phyloP scores from a whole-genome alignment of 148 eudicot genomes.

The Cornus florida region DNA sequence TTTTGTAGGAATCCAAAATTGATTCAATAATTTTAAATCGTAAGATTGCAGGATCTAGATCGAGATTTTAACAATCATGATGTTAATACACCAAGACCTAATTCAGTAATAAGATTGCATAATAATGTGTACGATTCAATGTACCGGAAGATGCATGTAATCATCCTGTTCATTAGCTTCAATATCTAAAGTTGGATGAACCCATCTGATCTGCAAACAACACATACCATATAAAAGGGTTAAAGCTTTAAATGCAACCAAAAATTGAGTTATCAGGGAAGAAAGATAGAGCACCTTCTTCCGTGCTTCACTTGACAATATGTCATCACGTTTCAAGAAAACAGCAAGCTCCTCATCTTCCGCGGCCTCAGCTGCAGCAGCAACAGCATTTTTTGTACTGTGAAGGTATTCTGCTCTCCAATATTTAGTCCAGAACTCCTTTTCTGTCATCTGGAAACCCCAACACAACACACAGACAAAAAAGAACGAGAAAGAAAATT shows the following conservation, averaged over 20 bases:
- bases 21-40: too few species aligned
- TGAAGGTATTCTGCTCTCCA: constrained; percentile 96
- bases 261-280: neutral
- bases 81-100: constrained; percentile 1
- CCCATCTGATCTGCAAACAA: constrained; percentile 74
- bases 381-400: constrained; percentile 81
- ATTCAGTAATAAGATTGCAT: neutral
- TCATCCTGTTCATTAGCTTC: constrained; percentile 98
- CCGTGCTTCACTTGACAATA: constrained; percentile 80
- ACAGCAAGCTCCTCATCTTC: constrained; percentile 92
- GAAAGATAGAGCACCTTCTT: constrained; percentile 56
- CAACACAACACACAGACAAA: neutral
- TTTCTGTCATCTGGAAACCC: constrained; percentile 70
- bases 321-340: constrained; percentile 83
- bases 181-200: constrained; percentile 96
- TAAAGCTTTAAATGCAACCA: neutral
- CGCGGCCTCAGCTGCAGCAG: constrained; percentile 99
- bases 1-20: too few species aligned
- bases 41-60: neutral
- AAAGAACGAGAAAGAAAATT: neutral
- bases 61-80: neutral
- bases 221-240: constrained; percentile 14
- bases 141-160: constrained; percentile 88
- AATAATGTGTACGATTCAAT: constrained; percentile 7
- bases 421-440: constrained; percentile 95